Evolutionary conservation across 352 stramenopile genomes (phyloP).

Genomic region (Pythium diclinum): DNA sequence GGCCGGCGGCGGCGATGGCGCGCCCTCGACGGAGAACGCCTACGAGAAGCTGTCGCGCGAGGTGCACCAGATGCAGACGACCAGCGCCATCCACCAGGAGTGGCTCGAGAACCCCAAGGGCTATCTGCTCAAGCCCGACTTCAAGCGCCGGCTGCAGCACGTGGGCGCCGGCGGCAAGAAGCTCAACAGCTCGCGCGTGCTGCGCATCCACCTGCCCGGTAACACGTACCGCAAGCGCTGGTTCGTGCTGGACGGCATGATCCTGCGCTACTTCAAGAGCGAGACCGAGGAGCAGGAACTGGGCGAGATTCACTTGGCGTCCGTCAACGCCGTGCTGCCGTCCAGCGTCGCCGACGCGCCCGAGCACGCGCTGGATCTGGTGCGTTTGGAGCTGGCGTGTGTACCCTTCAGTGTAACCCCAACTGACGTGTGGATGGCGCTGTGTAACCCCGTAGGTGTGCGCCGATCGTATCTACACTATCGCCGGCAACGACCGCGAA

Average conservation of each 20-base stretch:
- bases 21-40: slow-evolving; percentile 59
- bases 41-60: slow-evolving; percentile 90
- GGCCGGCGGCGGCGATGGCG: slow-evolving; percentile 16
- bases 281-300: slow-evolving; percentile 86
- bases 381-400: slow-evolving; percentile 17
- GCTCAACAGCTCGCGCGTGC: slow-evolving; percentile 70
- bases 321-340: slow-evolving; percentile 81
- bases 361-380: slow-evolving; percentile 80
- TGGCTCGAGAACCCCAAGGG: slow-evolving; percentile 90
- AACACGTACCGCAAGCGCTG: slow-evolving; percentile 80
- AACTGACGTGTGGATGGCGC: background rate
- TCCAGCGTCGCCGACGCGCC: slow-evolving; percentile 87
- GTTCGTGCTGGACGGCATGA: slow-evolving; percentile 89
- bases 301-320: slow-evolving; percentile 84
- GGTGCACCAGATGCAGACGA: slow-evolving; percentile 89
- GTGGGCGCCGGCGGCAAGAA: slow-evolving; percentile 84
- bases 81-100: slow-evolving; percentile 84
- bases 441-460: slow-evolving; percentile 47
- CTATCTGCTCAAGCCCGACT: slow-evolving; percentile 86
- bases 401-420: background rate
- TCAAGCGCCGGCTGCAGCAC: slow-evolving; percentile 85
- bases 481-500: slow-evolving; percentile 80
- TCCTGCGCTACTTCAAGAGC: slow-evolving; percentile 86
- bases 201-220: slow-evolving; percentile 76
- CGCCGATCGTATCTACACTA: slow-evolving; percentile 86